phyloP scores from a whole-genome alignment of 2,329 filamentous ascomycete genomes.

The Fusarium sterilihyphosum region DNA sequence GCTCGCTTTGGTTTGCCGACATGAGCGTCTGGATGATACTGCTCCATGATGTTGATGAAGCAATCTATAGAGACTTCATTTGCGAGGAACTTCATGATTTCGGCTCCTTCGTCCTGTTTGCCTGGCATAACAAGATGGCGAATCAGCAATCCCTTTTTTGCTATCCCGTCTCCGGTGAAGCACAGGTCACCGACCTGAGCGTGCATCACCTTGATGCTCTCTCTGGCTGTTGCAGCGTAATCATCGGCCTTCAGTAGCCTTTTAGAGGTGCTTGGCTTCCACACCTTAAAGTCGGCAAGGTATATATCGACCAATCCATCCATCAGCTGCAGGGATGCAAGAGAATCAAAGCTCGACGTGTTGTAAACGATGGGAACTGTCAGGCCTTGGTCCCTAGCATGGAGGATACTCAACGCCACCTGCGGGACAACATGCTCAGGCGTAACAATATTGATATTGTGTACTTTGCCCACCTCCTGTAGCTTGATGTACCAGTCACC shows the following conservation, averaged over 20 bases:
- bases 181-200: slow-evolving; percentile 83
- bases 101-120: slow-evolving; percentile 74
- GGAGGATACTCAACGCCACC: slow-evolving; percentile 79
- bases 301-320: slow-evolving; percentile 88
- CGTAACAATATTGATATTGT: slow-evolving; percentile 90
- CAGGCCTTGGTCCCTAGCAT: slow-evolving; percentile 76
- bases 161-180: slow-evolving; percentile 83
- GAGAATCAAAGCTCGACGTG: slow-evolving; percentile 82
- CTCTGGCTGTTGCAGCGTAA: slow-evolving; percentile 76
- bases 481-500: slow-evolving; percentile 86
- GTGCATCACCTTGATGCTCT: slow-evolving; percentile 84
- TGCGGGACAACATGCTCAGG: slow-evolving; percentile 89
- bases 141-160: slow-evolving; percentile 79
- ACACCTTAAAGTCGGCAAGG: slow-evolving; percentile 89
- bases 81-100: slow-evolving; percentile 82
- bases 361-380: slow-evolving; percentile 84
- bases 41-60: slow-evolving; percentile 90
- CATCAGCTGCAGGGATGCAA: slow-evolving; percentile 75
- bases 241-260: slow-evolving; percentile 81
- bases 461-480: slow-evolving; percentile 80
- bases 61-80: slow-evolving; percentile 76
- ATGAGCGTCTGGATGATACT: slow-evolving; percentile 83
- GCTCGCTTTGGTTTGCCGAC: slow-evolving; percentile 73
- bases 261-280: slow-evolving; percentile 72
- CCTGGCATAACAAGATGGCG: slow-evolving; percentile 89